These are phyloP conservation scores for Colletotrichum kahawae DNA, from an alignment of 2,329 filamentous ascomycete species.

Conservation along the genomic window DNA sequence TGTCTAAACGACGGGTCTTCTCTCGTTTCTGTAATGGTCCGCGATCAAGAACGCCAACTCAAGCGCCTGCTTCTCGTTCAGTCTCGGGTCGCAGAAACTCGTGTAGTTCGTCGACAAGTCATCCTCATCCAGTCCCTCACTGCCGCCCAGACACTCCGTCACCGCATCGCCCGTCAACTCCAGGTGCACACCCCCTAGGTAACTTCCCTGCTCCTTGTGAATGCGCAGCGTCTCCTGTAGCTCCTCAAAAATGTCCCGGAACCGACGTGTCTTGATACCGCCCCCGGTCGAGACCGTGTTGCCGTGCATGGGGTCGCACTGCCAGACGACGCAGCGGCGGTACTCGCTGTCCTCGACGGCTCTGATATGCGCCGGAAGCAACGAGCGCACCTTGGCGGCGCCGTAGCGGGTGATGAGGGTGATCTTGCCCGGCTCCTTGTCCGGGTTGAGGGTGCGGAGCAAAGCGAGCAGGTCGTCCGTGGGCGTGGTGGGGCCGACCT, in stretches of 20 bases:
- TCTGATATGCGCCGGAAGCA: slow-evolving; percentile 85
- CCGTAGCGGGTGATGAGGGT: slow-evolving; percentile 97
- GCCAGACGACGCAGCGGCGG: slow-evolving; percentile 79
- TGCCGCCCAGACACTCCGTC: slow-evolving; percentile 93
- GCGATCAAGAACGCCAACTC: slow-evolving; percentile 95
- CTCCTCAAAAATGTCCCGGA: slow-evolving; percentile 88
- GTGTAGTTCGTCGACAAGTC: slow-evolving; percentile 92
- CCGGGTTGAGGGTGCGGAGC: slow-evolving; percentile 85
- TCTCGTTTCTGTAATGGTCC: slow-evolving; percentile 67
- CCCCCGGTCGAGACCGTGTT: slow-evolving; percentile 71
- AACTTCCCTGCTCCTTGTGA: slow-evolving; percentile 82
- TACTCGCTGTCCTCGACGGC: slow-evolving; percentile 83
- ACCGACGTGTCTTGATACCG: slow-evolving; percentile 91
- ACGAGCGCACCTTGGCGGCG: slow-evolving; percentile 72
- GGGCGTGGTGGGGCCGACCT: slow-evolving; percentile 88
- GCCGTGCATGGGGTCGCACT: slow-evolving; percentile 99
- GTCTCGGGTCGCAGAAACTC: slow-evolving; percentile 90
- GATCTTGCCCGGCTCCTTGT: slow-evolving; percentile 84
- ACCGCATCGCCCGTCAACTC: slow-evolving; percentile 96
- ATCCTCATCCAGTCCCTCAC: slow-evolving; percentile 84
- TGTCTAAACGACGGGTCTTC: slow-evolving; percentile 22
- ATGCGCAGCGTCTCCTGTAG: slow-evolving; percentile 83
- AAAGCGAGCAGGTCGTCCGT: slow-evolving; percentile 77
- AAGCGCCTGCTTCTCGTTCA: slow-evolving; percentile 98
- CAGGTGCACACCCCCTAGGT: slow-evolving; percentile 91